These are phyloP conservation scores for Aspergillus heteromorphus DNA, from an alignment of 495 filamentous ascomycete genomes.

Conservation along the genomic window DNA sequence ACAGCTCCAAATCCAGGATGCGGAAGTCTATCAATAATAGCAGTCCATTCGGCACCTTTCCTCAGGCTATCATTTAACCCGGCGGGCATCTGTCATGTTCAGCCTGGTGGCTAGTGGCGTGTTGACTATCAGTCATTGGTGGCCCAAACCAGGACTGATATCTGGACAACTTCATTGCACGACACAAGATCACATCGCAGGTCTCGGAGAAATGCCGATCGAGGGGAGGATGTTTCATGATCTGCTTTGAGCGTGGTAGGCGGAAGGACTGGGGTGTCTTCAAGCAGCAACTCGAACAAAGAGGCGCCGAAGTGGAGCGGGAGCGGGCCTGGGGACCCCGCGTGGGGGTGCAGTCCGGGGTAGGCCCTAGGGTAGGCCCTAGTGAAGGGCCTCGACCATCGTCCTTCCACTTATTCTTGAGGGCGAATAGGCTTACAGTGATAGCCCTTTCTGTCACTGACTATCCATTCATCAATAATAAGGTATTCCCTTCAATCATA, in stretches of 20 bases:
- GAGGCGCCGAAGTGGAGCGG: neutral
- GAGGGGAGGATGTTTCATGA: neutral
- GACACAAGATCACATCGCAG: neutral
- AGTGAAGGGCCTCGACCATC: neutral
- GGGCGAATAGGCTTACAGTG: no score
- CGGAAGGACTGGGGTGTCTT: neutral
- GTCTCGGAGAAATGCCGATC: slow-evolving; percentile 1
- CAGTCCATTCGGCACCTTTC: neutral
- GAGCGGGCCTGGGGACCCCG: neutral
- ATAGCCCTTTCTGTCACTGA: no score
- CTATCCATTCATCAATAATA: no score
- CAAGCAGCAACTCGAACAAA: neutral
- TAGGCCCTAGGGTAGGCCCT: neutral
- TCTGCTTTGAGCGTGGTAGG: neutral
- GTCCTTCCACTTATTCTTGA: no score
- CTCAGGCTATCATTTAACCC: neutral
- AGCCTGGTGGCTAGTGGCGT: no score
- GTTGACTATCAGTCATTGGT: no score
- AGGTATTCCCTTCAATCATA: no score
- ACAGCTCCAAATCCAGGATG: neutral
- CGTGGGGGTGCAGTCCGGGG: neutral
- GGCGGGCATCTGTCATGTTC: neutral
- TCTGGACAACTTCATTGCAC: neutral
- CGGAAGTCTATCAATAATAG: neutral
- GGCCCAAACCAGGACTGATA: neutral